Base-by-base conservation (phyloP, 805 yeast species). In the Grigorovia humatica region DNA sequence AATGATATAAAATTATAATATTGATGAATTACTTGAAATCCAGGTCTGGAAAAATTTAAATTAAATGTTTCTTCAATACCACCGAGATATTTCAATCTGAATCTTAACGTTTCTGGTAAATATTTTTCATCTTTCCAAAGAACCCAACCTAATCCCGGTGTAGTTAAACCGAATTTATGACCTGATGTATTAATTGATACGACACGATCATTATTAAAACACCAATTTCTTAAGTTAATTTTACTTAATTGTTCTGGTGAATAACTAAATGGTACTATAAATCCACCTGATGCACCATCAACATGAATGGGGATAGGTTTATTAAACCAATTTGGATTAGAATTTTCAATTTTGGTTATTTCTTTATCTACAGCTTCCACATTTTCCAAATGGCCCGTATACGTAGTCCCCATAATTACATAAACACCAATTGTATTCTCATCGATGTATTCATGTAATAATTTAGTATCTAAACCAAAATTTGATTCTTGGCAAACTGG, bases 131-230 rank as follows among this genome's bases (percentile, higher is more conserved):
- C 81, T 65, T 82, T 80, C 88, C 95, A 90, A 51, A 89, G 70
- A 55, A 89, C 81, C 96, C 96, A 89, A 50, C 97, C 97, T 49
- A 87, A 75, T 44, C 97, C 97, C 11, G 91, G 95, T 27, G 95
- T 80, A 32, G 90, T 85, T 48, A 89, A 73, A 40, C 97, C 97
- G 69, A 86, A 89, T 70, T 89, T 89, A 72, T 89, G 97, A 53
- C 96, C 96, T 1, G 95, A 85, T 11, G 95, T 79, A 72, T 88
- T 90, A 70, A 89, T 88, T 32, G 90, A 82, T 55, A 77, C 80
- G 47, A 89, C 97, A 54, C 96, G 76, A 27, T 79, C 79, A 47
- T 85, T 65, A 55, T 81, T 71, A 71, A 89, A 90, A 67, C 88
- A 96, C 96, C 96, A 89, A 13, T 57, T 51, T 27, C 48, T 51